These are phyloP conservation scores for Dactylorhiza incarnata DNA, from an alignment of 106 monocot species.

Conservation along the genomic window DNA sequence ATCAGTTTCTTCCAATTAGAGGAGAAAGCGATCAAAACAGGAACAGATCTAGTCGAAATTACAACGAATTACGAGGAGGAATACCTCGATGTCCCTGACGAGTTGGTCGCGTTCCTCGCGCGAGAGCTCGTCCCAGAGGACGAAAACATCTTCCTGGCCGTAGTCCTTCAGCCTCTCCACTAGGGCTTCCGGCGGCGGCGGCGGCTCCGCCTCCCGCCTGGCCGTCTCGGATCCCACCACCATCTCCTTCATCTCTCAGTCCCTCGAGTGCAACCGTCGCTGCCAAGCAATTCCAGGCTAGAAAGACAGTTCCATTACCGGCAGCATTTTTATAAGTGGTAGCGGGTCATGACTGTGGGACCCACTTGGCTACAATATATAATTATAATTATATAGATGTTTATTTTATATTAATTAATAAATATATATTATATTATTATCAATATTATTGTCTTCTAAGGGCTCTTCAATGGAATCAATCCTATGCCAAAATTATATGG, in stretches of 20 bases:
- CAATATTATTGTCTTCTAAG: too few species aligned
- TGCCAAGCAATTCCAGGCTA: background rate
- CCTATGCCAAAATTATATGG: too few species aligned
- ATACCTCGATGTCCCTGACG: constrained; percentile 70
- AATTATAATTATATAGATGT: too few species aligned
- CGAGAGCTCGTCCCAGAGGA: constrained; percentile 88
- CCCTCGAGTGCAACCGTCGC: background rate
- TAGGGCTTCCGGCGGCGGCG: constrained; percentile 62
- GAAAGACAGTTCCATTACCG: background rate
- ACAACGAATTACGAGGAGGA: background rate
- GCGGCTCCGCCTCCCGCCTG: constrained; percentile 20
- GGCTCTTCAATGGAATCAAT: too few species aligned
- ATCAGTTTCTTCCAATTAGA: background rate
- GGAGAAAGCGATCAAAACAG: background rate
- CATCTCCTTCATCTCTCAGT: constrained; percentile 30
- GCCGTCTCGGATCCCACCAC: constrained; percentile 43
- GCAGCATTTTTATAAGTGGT: background rate
- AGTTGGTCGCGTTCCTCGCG: constrained; percentile 64
- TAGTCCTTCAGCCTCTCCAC: constrained; percentile 94
- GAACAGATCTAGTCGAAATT: background rate
- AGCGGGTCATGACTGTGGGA: too few species aligned
- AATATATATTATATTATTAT: too few species aligned
- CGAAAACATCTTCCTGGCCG: constrained; percentile 87
- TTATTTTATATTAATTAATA: too few species aligned
- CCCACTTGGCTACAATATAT: too few species aligned